Base-by-base conservation (phyloP, 1,139 yeast species). In the Debaryomyces udenii region DNA sequence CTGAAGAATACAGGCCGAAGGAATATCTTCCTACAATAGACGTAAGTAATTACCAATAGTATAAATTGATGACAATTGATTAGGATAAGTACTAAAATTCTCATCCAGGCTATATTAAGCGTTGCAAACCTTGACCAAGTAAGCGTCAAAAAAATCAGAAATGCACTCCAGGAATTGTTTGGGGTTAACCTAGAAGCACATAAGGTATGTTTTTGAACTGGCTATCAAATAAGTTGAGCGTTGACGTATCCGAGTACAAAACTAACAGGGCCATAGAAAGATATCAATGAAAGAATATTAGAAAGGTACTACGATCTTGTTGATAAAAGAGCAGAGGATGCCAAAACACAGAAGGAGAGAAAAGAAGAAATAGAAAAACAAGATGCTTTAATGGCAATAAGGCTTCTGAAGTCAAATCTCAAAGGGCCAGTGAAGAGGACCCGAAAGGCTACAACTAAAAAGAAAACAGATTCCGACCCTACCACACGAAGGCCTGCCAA, bases 61-160 rank as follows among this genome's bases (percentile, higher is more conserved):
- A 6, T 16, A 18, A 3, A 6, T 6, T 11, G 22, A 9, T 24
- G 3, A 1, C 26, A 9, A 38, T 31, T 6, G 2, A 14, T 31
- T 4, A 13, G 32, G 27, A 11, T 27, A 27, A 13, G 9, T 50
- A 57, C 67, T 66, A 66, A 67, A 64, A 31, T 26, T 16, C 7
- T 16, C 27, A 32, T 3, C 9, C 36, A 81, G 85, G 90, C 94
- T 1, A 84, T 87, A 14, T 64, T 87, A 28, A 70, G 83, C 44
- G 91, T 81, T n/a, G 81, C 93, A 1, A 84, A 87, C 51, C 71
- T 86, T 29, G 85, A 83, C 47, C 74, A 79, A 49, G 80, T 87
- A 15, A 81, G 91, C 2, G 90, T 86, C 9, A 86, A 85, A 57
- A 76, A 79, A 55, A 80, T 87, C 31, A 69, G 95, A 46, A 71